These are phyloP conservation scores for Cynara cardunculus DNA, from an alignment of 129 eudicot genomes.

Conservation along the genomic window DNA sequence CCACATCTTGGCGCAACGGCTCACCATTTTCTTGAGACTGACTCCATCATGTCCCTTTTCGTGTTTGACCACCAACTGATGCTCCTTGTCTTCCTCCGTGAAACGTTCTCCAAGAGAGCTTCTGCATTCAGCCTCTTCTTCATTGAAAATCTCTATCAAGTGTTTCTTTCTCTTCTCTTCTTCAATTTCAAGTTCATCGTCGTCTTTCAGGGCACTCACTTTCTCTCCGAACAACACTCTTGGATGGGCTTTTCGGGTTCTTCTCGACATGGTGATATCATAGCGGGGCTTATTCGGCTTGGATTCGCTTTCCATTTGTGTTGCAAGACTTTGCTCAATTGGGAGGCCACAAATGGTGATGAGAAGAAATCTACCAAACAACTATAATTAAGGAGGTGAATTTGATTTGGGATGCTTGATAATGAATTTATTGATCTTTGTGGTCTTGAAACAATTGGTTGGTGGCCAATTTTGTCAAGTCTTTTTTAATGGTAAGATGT, in stretches of 20 bases:
- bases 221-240: neutral
- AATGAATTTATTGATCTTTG: neutral
- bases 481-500: conserved; percentile 25
- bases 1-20: conserved; percentile 43
- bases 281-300: conserved; percentile 27
- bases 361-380: neutral
- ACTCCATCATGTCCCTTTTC: conserved; percentile 30
- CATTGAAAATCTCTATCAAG: conserved; percentile 9
- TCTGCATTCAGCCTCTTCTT: conserved; percentile 30
- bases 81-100: conserved; percentile 46
- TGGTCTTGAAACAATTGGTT: conserved; percentile 18
- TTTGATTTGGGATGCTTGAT: neutral
- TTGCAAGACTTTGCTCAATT: neutral
- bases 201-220: neutral
- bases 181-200: conserved; percentile 8
- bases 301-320: conserved; percentile 41
- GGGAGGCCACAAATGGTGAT: neutral
- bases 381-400: neutral
- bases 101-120: conserved; percentile 56
- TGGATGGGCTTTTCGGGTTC: conserved; percentile 42
- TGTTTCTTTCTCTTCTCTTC: conserved; percentile 23
- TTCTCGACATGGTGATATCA: conserved; percentile 49
- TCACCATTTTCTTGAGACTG: conserved; percentile 42
- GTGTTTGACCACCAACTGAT: conserved; percentile 41
- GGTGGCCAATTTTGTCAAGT: conserved; percentile 18